Evolutionary conservation across 805 yeast species (phyloP).

Genomic region (Lachancea nothofagi): DNA sequence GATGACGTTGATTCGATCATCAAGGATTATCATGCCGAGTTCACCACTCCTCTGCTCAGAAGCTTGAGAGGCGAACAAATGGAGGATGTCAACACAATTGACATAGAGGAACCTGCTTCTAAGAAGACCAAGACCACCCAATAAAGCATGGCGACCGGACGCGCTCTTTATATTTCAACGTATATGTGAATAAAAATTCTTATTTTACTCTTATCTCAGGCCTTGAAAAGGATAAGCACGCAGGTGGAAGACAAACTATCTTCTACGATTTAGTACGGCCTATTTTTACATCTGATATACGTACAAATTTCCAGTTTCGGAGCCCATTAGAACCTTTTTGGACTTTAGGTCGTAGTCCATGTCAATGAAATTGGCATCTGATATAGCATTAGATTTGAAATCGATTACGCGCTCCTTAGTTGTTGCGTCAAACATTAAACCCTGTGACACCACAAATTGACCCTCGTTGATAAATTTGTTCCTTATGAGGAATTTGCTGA

Average conservation of each 20-base stretch:
- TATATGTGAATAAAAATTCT: conserved; percentile 1
- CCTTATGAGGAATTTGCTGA: conserved; percentile 6
- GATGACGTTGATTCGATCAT: conserved; percentile 97
- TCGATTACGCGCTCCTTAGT: conserved; percentile 2
- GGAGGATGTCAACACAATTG: conserved; percentile 22
- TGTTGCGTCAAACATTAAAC: conserved; percentile 6
- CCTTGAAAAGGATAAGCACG: too few relatives aligned
- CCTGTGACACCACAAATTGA: conserved; percentile 3
- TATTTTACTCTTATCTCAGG: not conserved
- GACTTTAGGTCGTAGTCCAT: conserved; percentile 7
- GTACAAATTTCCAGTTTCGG: conserved; percentile 4
- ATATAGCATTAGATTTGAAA: not conserved
- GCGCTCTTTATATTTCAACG: not conserved
- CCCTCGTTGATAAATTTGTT: conserved; percentile 5
- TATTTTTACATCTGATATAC: conserved; percentile 1
- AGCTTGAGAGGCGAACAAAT: conserved; percentile 25
- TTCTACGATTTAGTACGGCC: too few relatives aligned
- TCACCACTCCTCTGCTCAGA: conserved; percentile 46
- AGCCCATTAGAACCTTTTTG: conserved; percentile 1
- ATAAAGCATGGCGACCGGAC: conserved; percentile 1
- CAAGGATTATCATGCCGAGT: conserved; percentile 83
- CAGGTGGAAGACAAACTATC: too few relatives aligned
- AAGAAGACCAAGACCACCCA: conserved; percentile 29
- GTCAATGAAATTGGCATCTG: conserved; percentile 4
- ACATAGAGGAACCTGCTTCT: conserved; percentile 25